These are phyloP conservation scores for Pogostemon cablin DNA, from an alignment of 257 asterid species.

Conservation along the genomic window DNA sequence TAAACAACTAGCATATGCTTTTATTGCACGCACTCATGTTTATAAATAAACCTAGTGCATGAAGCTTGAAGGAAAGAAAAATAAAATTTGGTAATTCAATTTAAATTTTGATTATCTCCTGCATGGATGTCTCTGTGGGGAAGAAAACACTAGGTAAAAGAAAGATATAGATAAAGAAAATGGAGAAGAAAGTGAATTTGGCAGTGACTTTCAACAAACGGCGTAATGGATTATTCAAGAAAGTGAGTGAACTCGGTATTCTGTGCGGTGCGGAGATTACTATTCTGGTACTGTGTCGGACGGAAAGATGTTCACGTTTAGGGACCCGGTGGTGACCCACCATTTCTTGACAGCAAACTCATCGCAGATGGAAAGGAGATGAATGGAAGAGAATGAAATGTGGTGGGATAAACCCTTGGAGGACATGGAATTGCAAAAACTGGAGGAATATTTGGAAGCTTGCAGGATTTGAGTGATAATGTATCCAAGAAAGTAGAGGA, in stretches of 20 bases:
- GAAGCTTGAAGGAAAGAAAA: too few relatives aligned
- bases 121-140: neutral
- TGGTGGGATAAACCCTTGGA: slow-evolving; percentile 48
- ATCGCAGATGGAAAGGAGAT: slow-evolving; percentile 28
- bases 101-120: too few relatives aligned
- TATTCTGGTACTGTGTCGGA: slow-evolving; percentile 41
- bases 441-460: slow-evolving; percentile 41
- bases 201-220: slow-evolving; percentile 45
- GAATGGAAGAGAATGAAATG: neutral
- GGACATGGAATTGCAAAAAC: slow-evolving; percentile 43
- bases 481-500: slow-evolving; percentile 35
- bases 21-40: too few relatives aligned
- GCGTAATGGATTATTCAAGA: slow-evolving; percentile 40
- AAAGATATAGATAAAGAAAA: slow-evolving; percentile 43
- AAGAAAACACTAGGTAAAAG: slow-evolving; percentile 42
- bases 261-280: slow-evolving; percentile 37
- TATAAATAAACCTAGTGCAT: too few relatives aligned
- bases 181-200: slow-evolving; percentile 29
- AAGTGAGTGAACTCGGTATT: slow-evolving; percentile 43
- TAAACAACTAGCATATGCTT: too few relatives aligned
- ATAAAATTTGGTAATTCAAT: neutral
- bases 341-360: neutral
- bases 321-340: slow-evolving; percentile 33
- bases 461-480: slow-evolving; percentile 42
- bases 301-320: slow-evolving; percentile 31